Evolutionary conservation across 768 basidiomycete genomes (phyloP), one percentile per base, ranked within the genome.

Genomic region (Boletus bicolor): DNA sequence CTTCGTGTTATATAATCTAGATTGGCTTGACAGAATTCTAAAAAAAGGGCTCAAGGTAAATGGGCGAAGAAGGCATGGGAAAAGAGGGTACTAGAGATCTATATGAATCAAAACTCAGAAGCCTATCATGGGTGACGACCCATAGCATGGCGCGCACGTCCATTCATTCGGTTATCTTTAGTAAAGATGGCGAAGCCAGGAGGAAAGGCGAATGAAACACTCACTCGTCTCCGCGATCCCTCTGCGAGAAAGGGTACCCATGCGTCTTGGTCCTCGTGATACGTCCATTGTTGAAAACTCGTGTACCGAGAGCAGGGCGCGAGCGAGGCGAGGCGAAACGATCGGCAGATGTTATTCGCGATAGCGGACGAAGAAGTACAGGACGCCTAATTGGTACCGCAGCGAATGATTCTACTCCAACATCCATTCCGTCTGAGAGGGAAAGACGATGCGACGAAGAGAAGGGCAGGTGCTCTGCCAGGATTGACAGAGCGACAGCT

Each of bases 381-480:
- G 19, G 19, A 19, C 19, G 19, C 19, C 19, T 19, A 19, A 19
- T 19, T 19, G 19, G 19, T 19, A 19, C 19, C 19, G 19, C 19
- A 19, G 19, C 19, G 19, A 19, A 19, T 19, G 19, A 19, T 19
- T 19, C 19, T 19, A 19, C 19, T 19, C 19, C 19, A 19, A 19
- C 19, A 19, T 19, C 19, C 19, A 14, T 28, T 17, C 26, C 9
- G 73, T 79, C 57, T 76, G 75, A 12, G 79, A 80, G 7, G 83
- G 84, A 63, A 86, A 86, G 46, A 80, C 68, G 62, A 85, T 75
- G 28, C 76, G 75, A 38, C 76, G 73, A 47, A 86, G 71, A 6
- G 79, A 73, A 0, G 81, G 80, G 63, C 84, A 85, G 21, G 77
- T 82, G 30, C 75, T 73, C 39, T 68, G 64, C 83, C 83, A 86